Evolutionary conservation across 768 basidiomycete genomes (phyloP), one percentile per base, ranked within the genome.

Genomic region (Suillus subluteus): DNA sequence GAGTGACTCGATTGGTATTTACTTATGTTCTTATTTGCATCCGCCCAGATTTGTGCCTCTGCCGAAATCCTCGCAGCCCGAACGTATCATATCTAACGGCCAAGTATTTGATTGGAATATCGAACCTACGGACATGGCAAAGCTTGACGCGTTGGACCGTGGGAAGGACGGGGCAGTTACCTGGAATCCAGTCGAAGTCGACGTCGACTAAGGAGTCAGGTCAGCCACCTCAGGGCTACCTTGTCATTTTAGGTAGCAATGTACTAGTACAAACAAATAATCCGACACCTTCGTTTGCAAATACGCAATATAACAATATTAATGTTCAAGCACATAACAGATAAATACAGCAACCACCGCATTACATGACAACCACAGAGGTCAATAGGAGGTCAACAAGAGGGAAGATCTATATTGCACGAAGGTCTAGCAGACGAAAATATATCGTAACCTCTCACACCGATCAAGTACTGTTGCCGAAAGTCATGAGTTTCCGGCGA

Each of bases 141-240:
- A 67, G 23, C 71, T 87, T 6, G 80, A 84, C 64, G 77, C 71
- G 0, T 72, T 87, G 5, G 86, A 87, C 67, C 67, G 72, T 66
- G 86, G 83, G 3, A 74, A 77, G 15, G 76, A 75, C 2, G 85
- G 85, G 0, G 79, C 84, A 0, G 70, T 83, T 16, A 81, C 75
- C 23, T 87, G 86, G 86, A 83, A 86, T 69, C 84, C 84, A 1
- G 80, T 83, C 2, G 75, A 83, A 1, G 80, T 83, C 2, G 75
- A 83, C 23, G 38, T 40, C n/a, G 38, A 62, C 21, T 63, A 44
- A 63, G 15, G 21, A 46, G 35, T 9, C 18, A 21, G 55, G 26
- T 21, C 11, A 13, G 2, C 48, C 12, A 13, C 52, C 16, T 32
- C 35, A 35, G 35, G 6, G 15, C 11, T 48, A 4, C 58, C 23